Evolutionary conservation across 2,329 filamentous ascomycete species (phyloP), one percentile per base, ranked within the genome.

Genomic region (Botrytis sinoallii): DNA sequence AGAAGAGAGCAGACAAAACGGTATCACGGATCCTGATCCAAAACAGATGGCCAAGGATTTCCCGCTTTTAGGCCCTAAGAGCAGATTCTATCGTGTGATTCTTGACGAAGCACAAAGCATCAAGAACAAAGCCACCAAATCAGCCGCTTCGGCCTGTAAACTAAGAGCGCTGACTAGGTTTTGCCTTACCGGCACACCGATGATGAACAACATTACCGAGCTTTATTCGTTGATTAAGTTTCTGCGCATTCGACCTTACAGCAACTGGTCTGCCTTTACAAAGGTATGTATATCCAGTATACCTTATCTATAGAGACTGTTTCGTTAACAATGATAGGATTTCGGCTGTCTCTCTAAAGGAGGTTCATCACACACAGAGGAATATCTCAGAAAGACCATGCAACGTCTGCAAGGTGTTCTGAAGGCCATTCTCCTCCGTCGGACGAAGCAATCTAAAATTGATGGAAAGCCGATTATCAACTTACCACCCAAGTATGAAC

Each of bases 191-290:
- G 93, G 93, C 40, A 96, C 93, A 0, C 93, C 93, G 0, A 94
- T 95, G 92, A 96, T 96, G 92, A 97, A 97, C 78, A 89, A 87
- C 20, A 89, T 95, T 4, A 85, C 88, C 38, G 95, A 98, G 78
- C 85, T 97, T 4, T 94, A 89, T 79, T 92, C 93, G 0, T 83
- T 97, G 32, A 85, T 97, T 63, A 87, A 88, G 3, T 98, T 97
- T 79, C 85, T 97, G 25, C 86, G 87, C 3, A 95, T 97, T 79
- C 87, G 87, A 74, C 94, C 93, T 3, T 97, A 96, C 81, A 88
- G 88, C 77, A 85, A 88, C 22, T 88, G 87, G 83, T 83, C 87
- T 0, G 83, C 84, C 35, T 97, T 97, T 81, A 86, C 86, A 60
- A 76, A 78, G 73, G 86, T 88, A 82, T 80, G 85, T 82, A 35